A percentile compares a stretch with the other conserved stretches of the same genome.
These are phyloP conservation scores for Entoloma clypeatum DNA, from an alignment of 1,284 basidiomycete species.

Conservation along the genomic window DNA sequence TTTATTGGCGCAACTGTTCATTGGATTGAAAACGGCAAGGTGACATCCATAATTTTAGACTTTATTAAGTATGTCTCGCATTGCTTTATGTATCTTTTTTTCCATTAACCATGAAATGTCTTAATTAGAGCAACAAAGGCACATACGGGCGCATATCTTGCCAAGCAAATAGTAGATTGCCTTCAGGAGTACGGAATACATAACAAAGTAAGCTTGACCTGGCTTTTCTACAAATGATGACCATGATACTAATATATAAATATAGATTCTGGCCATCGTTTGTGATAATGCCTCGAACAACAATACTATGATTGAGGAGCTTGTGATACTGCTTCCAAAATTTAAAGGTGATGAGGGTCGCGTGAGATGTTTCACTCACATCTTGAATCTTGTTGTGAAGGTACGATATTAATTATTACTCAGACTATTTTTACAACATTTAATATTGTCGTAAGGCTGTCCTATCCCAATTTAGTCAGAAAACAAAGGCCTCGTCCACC, in stretches of 20 bases:
- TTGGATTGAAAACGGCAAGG: too few relatives aligned
- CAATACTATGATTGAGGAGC: constrained; percentile 12
- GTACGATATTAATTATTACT: constrained; percentile 1
- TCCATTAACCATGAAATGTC: too few relatives aligned
- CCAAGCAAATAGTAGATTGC: constrained; percentile 21
- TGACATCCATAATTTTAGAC: too few relatives aligned
- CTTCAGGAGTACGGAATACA: constrained; percentile 29
- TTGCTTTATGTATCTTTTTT: too few relatives aligned
- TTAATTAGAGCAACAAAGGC: constrained; percentile 28
- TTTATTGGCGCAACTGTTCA: too few relatives aligned
- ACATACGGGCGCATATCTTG: constrained; percentile 22
- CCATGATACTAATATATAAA: constrained; percentile 6
- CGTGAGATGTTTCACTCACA: constrained; percentile 18
- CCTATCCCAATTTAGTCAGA: constrained; percentile 22
- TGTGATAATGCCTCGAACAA: constrained; percentile 20
- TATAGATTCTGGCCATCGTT: constrained; percentile 10
- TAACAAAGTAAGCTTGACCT: constrained; percentile 32
- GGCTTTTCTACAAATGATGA: constrained; percentile 10
- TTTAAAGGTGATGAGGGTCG: constrained; percentile 9
- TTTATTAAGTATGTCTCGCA: too few relatives aligned
- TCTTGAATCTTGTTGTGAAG: constrained; percentile 18
- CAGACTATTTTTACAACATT: too few relatives aligned
- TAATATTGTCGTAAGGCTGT: too few relatives aligned
- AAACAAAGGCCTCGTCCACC: constrained; percentile 29
- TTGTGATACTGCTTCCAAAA: constrained; percentile 3